phyloP scores from a whole-genome alignment of 164 flowering plant species.

The Tetrastigma voinierianum region DNA sequence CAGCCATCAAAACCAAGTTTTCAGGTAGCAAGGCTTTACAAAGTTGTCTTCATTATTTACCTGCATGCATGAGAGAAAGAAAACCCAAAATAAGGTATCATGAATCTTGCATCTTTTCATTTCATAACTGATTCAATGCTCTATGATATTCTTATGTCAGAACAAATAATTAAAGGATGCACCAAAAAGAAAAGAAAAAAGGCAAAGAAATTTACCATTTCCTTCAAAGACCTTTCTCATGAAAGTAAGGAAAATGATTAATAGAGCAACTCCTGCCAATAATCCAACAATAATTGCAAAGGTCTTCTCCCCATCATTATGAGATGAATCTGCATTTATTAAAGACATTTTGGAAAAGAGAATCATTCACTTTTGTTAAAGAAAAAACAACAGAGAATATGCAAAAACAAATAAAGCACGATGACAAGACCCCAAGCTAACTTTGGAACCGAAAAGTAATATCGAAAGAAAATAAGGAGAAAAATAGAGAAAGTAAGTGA shows the following conservation, averaged over 20 bases:
- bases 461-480: no score
- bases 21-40: neutral
- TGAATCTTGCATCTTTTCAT: neutral
- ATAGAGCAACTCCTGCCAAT: slow-evolving; percentile 68
- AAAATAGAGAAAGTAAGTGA: no score
- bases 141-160: neutral
- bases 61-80: slow-evolving; percentile 22
- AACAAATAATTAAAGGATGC: neutral
- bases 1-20: slow-evolving; percentile 14
- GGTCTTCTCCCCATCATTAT: slow-evolving; percentile 58
- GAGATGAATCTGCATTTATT: slow-evolving; percentile 27
- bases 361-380: no score
- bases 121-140: no score
- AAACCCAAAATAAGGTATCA: neutral
- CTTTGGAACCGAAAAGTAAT: no score
- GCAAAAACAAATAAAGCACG: no score
- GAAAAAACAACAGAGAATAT: no score
- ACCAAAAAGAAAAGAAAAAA: neutral
- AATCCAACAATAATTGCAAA: slow-evolving; percentile 76
- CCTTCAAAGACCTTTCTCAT: slow-evolving; percentile 41
- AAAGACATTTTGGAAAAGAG: neutral
- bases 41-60: slow-evolving; percentile 15
- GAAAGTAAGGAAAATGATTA: slow-evolving; percentile 70
- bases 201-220: slow-evolving; percentile 32
- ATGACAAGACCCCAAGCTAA: no score